Percentiles rank a stretch among this genome's conserved stretches.
Evolutionary conservation across 2,329 filamentous ascomycete species (phyloP).

Genomic region (Venturia asperata): DNA sequence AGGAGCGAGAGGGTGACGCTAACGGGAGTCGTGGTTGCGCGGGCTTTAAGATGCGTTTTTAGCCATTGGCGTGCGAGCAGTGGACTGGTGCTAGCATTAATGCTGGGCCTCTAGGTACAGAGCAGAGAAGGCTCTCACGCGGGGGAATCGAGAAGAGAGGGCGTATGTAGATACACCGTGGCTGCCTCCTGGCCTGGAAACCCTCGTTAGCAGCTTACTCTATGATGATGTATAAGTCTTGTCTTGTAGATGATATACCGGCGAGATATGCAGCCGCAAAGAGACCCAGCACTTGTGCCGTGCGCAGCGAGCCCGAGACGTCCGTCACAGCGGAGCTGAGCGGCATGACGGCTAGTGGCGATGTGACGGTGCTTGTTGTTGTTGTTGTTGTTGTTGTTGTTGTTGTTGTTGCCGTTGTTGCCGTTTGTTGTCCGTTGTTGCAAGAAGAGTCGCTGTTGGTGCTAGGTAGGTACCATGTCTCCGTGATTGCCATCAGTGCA

Average conservation of each 20-base stretch:
- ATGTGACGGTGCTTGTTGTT: no score
- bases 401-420: neutral
- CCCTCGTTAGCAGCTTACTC: neutral
- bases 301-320: neutral
- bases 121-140: neutral
- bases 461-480: no score
- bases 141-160: constrained; percentile 10
- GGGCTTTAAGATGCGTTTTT: neutral
- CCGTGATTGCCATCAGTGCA: no score
- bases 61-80: constrained; percentile 5
- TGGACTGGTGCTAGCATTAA: neutral
- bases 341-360: neutral
- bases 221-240: neutral
- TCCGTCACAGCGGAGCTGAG: neutral
- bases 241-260: neutral
- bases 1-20: neutral
- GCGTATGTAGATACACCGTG: constrained; percentile 7
- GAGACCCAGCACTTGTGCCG: neutral
- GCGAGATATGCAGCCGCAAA: neutral
- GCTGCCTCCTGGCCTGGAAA: constrained; percentile 10
- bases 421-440: no score
- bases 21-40: neutral
- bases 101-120: neutral
- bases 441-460: no score
- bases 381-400: neutral